phyloP scores from a whole-genome alignment of 1,284 basidiomycete species.

The Sutorius eximius region DNA sequence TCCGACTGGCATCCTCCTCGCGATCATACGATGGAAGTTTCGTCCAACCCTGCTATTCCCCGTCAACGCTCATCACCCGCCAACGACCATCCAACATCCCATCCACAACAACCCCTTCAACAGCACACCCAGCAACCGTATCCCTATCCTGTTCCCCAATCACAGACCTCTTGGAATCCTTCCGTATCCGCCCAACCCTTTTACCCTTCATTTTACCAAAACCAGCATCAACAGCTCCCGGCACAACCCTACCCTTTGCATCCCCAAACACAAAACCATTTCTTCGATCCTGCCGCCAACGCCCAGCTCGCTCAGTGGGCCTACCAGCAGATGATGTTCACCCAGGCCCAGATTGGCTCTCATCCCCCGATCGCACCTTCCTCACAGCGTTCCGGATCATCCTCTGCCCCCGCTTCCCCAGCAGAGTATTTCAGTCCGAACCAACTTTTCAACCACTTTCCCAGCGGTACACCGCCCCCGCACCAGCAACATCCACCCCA shows the following conservation, averaged over 20 bases:
- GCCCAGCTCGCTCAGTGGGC: conserved; percentile 81
- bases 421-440: conserved; percentile 58
- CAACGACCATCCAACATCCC: conserved; percentile 44
- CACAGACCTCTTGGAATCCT: conserved; percentile 62
- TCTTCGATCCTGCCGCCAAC: conserved; percentile 68
- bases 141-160: conserved; percentile 45
- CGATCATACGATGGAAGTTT: conserved; percentile 60
- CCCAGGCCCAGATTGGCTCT: conserved; percentile 44
- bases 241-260: conserved; percentile 41
- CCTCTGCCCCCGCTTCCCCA: conserved; percentile 31
- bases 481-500: conserved; percentile 45
- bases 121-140: conserved; percentile 37
- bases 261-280: conserved; percentile 48
- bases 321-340: conserved; percentile 83
- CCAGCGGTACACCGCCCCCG: conserved; percentile 68
- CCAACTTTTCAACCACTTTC: conserved; percentile 64
- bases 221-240: conserved; percentile 54
- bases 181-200: conserved; percentile 62
- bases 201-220: conserved; percentile 74
- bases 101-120: conserved; percentile 36
- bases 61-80: conserved; percentile 58
- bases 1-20: conserved; percentile 68
- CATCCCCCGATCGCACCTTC: conserved; percentile 28
- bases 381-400: conserved; percentile 39
- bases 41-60: conserved; percentile 40